Base-by-base conservation (phyloP, 169 alveolate species). In the Plasmodium coatneyi region DNA sequence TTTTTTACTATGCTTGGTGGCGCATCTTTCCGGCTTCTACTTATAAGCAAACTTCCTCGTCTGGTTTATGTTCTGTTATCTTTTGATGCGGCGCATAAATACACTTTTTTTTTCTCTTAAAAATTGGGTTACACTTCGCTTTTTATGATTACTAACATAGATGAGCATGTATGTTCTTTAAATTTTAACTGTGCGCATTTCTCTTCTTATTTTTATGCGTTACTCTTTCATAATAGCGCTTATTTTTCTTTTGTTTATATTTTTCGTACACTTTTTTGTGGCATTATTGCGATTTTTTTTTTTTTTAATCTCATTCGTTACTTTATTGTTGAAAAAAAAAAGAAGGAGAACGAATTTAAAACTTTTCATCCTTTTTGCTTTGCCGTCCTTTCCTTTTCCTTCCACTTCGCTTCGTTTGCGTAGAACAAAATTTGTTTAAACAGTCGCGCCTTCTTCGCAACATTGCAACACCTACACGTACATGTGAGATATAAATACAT, bases 401-500 rank as follows among this genome's bases (percentile, higher is more conserved):
- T 32, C 28, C 22, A 19, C 28, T 22, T 34, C 14, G 49, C 22
- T 78, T 7, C 22, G 5, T 81, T 52, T 81, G 19, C 46, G 5
- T 16, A 52, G 80, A 82, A 82, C 52, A 56, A 10, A 30, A 60
- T 54, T 54, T 10, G 36, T 32, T 66, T 28, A 66, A 25, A 66
- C 36, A 30, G 14, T 41, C 19, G 54, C 19, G 54, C 43, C 30
- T 41, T 41, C 30, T 22, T 32, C 28, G 16, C 5, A 39, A 32
- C 76, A 22, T 16, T 32, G 28, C 25, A 22, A 43, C 30, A 84
- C 41, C 52, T 34, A 32, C 22, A 54, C 19, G 28, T 14, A 54
- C 66, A 84, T 84, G 28, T 12, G 25, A 41, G 16, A 49, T 74
- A n/a, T 30, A 66, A 66, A 25, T 28, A 84, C 66, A 72, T 84